A percentile compares a stretch with the other conserved stretches of the same genome.
These are phyloP conservation scores for Trichoderma gracile DNA, from an alignment of 2,329 filamentous ascomycete genomes.

Conservation along the genomic window DNA sequence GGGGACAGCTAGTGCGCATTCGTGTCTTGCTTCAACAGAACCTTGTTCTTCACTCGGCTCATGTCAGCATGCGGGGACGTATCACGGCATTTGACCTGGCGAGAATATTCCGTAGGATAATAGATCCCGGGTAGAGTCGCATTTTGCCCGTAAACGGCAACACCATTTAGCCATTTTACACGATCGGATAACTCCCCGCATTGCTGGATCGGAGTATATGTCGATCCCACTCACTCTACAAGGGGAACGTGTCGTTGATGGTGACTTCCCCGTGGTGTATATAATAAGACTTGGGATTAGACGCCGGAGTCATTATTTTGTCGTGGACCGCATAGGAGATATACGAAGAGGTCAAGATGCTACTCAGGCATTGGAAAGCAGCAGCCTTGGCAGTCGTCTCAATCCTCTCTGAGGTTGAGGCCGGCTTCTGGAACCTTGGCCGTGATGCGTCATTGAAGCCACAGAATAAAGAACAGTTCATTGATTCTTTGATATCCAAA, in stretches of 20 bases:
- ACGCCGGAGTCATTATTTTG: not conserved
- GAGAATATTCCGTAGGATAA: conserved; percentile 18
- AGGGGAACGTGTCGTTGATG: not conserved
- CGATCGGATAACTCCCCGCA: conserved; percentile 15
- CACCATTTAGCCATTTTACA: conserved; percentile 14
- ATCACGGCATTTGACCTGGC: not conserved
- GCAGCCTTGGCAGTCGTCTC: not conserved
- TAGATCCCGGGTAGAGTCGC: conserved; percentile 13
- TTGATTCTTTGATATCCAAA: conserved; percentile 20
- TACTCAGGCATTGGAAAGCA: conserved; percentile 9
- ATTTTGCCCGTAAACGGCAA: not conserved
- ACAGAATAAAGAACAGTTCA: conserved; percentile 7
- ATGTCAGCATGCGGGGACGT: not conserved
- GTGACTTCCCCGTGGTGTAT: not conserved
- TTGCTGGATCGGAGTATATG: not conserved
- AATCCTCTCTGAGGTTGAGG: not conserved
- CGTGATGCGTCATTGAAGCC: not conserved
- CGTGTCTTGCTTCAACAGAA: not conserved
- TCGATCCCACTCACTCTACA: conserved; percentile 2
- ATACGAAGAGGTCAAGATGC: not conserved
- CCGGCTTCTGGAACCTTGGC: conserved; percentile 1
- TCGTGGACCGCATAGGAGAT: not conserved
- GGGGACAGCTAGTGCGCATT: not conserved
- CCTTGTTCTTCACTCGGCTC: not conserved
- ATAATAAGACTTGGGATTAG: not conserved